phyloP scores from a whole-genome alignment of 2,329 filamentous ascomycete genomes.

The Talaromyces verruculosus region DNA sequence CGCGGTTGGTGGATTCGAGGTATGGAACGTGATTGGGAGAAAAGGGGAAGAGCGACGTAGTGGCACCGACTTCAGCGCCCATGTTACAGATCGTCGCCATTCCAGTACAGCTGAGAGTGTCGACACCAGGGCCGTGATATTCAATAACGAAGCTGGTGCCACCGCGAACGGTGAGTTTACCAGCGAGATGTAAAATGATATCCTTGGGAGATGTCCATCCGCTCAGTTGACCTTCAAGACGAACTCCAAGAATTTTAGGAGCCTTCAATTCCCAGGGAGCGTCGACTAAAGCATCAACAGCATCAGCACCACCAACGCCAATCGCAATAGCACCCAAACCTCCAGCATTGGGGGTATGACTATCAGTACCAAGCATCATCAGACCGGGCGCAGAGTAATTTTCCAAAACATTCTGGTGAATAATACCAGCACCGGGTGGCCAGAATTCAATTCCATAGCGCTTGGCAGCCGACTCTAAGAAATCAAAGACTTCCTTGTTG shows the following conservation, averaged over 20 bases:
- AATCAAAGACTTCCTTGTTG: constrained; percentile 97
- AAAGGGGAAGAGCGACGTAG: constrained; percentile 92
- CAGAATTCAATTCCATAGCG: constrained; percentile 95
- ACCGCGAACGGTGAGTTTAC: constrained; percentile 85
- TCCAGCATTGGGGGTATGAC: constrained; percentile 95
- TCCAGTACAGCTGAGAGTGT: constrained; percentile 85
- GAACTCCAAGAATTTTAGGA: constrained; percentile 83
- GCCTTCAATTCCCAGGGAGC: constrained; percentile 98
- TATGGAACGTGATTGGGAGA: constrained; percentile 81
- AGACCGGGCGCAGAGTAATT: constrained; percentile 96
- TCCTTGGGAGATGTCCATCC: constrained; percentile 96
- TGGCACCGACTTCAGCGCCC: constrained; percentile 88
- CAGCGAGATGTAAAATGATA: constrained; percentile 85
- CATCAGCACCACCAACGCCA: constrained; percentile 94
- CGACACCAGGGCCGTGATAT: constrained; percentile 86
- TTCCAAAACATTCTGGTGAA: constrained; percentile 96
- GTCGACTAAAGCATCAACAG: constrained; percentile 92
- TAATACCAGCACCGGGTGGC: constrained; percentile 90
- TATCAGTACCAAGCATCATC: constrained; percentile 99
- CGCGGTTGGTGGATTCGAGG: constrained; percentile 77
- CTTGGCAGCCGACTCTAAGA: constrained; percentile 86
- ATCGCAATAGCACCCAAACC: constrained; percentile 92
- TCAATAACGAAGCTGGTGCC: constrained; percentile 95
- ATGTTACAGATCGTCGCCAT: constrained; percentile 93
- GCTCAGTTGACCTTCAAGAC: constrained; percentile 76